Percentiles rank a stretch among this genome's conserved stretches.
Conservation (phyloP, 257 asterid species). For the Perilla frutescens region DNA sequence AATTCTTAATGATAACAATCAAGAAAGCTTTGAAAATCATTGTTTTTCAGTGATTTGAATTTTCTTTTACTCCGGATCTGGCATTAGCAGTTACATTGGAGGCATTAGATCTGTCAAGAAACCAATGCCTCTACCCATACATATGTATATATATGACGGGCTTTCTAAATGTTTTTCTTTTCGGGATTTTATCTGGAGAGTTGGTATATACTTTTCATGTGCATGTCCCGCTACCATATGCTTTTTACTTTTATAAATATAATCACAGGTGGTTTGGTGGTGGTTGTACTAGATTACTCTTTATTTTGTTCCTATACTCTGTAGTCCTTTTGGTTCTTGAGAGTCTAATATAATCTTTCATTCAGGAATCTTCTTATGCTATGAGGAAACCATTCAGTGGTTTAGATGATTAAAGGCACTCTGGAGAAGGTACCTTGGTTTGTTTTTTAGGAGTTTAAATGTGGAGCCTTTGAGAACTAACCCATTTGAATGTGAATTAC, state of each 20-base stretch:
- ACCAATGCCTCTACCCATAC: constrained; percentile 31
- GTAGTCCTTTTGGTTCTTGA: constrained; percentile 53
- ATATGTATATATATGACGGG: constrained; percentile 30
- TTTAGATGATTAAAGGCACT: constrained; percentile 88
- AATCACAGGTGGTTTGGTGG: constrained; percentile 33
- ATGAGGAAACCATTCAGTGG: constrained; percentile 92
- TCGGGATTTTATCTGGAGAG: constrained; percentile 27
- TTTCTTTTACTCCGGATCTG: constrained; percentile 39
- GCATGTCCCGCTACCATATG: constrained; percentile 6
- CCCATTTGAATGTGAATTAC: constrained; percentile 18
- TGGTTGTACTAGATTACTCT: constrained; percentile 21
- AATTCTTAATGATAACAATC: constrained; percentile 62
- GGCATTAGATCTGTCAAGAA: constrained; percentile 47
- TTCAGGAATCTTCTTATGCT: constrained; percentile 90
- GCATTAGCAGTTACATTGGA: constrained; percentile 42
- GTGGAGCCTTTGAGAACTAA: constrained; percentile 52
- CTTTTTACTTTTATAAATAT: not conserved
- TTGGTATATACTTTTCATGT: constrained; percentile 31
- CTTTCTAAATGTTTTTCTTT: constrained; percentile 30
- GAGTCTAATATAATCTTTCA: constrained; percentile 85
- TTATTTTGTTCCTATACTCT: constrained; percentile 30
- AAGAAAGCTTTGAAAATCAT: constrained; percentile 45
- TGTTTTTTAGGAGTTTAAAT: constrained; percentile 73
- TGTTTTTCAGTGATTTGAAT: constrained; percentile 35
- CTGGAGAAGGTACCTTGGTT: constrained; percentile 99